A percentile compares a stretch with the other conserved stretches of the same genome.
These are phyloP conservation scores for Colletotrichum coccodes DNA, from an alignment of 2,329 filamentous ascomycete species.

Conservation along the genomic window DNA sequence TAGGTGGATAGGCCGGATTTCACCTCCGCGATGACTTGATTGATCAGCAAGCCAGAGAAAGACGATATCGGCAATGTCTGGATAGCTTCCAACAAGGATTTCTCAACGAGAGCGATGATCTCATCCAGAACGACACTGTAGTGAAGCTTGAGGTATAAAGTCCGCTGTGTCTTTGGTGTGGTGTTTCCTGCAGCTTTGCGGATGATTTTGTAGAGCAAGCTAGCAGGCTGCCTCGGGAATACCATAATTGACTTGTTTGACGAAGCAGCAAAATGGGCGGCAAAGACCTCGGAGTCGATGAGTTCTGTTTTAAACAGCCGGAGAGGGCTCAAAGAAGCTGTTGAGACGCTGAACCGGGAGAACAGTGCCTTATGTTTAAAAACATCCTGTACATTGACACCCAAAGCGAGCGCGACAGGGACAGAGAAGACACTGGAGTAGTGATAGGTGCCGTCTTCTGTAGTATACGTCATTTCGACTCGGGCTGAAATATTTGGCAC, in stretches of 20 bases:
- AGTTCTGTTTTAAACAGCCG: slow-evolving; percentile 78
- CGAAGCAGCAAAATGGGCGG: slow-evolving; percentile 68
- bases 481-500: slow-evolving; percentile 76
- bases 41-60: slow-evolving; percentile 58
- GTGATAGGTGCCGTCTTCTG: slow-evolving; percentile 71
- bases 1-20: slow-evolving; percentile 55
- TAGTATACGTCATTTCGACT: slow-evolving; percentile 81
- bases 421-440: slow-evolving; percentile 72
- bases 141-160: slow-evolving; percentile 75
- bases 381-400: slow-evolving; percentile 96
- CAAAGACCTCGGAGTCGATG: slow-evolving; percentile 74
- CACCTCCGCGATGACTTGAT: slow-evolving; percentile 55
- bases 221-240: slow-evolving; percentile 84
- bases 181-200: slow-evolving; percentile 55
- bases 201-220: slow-evolving; percentile 81
- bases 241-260: slow-evolving; percentile 68
- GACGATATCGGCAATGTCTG: slow-evolving; percentile 51
- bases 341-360: slow-evolving; percentile 91
- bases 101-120: slow-evolving; percentile 62
- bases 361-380: slow-evolving; percentile 87
- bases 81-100: slow-evolving; percentile 53
- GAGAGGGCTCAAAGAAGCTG: slow-evolving; percentile 79
- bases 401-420: slow-evolving; percentile 81
- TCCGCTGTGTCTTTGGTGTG: slow-evolving; percentile 50
- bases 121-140: slow-evolving; percentile 84